A percentile compares a stretch with the other conserved stretches of the same genome.
phyloP scores from a whole-genome alignment of 768 basidiomycete genomes.

The Naganishia randhawae region DNA sequence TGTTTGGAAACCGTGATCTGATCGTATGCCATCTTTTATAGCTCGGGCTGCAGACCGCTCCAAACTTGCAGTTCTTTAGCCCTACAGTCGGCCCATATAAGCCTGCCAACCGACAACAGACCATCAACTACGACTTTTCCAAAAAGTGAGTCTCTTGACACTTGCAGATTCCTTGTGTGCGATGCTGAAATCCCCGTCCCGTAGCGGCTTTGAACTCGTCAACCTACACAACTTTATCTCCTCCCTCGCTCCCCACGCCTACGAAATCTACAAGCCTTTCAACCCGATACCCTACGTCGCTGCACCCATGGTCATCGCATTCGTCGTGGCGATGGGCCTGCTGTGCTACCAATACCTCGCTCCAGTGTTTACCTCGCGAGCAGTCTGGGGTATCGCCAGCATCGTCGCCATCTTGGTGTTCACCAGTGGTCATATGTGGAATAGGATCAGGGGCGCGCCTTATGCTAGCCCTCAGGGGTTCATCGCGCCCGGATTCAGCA shows the following conservation, averaged over 20 bases:
- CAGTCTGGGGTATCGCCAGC: conserved; percentile 55
- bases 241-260: conserved; percentile 67
- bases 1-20: not conserved
- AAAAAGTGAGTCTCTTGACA: conserved; percentile 22
- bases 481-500: conserved; percentile 73
- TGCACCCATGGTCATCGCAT: conserved; percentile 55
- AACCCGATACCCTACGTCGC: conserved; percentile 55
- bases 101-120: conserved; percentile 2
- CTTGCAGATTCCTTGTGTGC: not conserved
- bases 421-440: conserved; percentile 95
- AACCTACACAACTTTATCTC: conserved; percentile 73
- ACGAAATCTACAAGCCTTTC: conserved; percentile 71
- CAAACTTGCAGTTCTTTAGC: conserved; percentile 72
- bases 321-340: conserved; percentile 55
- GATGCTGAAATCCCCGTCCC: not conserved
- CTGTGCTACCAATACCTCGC: conserved; percentile 56
- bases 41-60: conserved; percentile 80
- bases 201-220: conserved; percentile 76
- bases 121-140: conserved; percentile 31
- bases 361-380: conserved; percentile 41
- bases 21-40: conserved; percentile 45
- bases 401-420: conserved; percentile 69
- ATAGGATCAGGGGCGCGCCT: conserved; percentile 77
- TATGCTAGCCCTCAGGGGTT: conserved; percentile 49
- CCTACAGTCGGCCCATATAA: conserved; percentile 61